Percentiles rank a stretch among this genome's conserved stretches.
These are phyloP conservation scores for Mollisia scopiformis DNA, from an alignment of 2,329 filamentous ascomycete species.

Conservation along the genomic window DNA sequence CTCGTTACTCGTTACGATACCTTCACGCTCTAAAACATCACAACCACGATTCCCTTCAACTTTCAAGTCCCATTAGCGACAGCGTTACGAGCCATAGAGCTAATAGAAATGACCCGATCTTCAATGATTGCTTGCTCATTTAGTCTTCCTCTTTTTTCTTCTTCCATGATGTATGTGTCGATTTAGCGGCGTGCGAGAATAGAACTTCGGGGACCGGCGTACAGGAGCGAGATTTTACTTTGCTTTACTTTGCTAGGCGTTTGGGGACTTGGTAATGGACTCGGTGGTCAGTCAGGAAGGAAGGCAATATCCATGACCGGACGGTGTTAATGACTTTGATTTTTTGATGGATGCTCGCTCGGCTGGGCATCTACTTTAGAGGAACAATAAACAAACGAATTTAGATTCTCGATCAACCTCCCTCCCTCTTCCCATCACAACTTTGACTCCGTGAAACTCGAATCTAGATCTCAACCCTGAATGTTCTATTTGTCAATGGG, in stretches of 20 bases:
- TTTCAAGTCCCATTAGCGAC: conserved; percentile 10
- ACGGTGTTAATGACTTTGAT: no score
- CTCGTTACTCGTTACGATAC: background rate
- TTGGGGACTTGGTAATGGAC: conserved; percentile 5
- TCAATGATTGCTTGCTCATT: no score
- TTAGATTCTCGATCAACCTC: no score
- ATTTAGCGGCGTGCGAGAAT: conserved; percentile 9
- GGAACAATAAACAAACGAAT: no score
- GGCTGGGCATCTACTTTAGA: no score
- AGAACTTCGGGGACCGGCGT: background rate
- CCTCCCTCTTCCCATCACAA: no score
- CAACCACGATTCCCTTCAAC: background rate
- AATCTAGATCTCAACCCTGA: no score
- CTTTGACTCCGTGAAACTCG: no score
- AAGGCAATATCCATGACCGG: background rate
- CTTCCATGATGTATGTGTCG: background rate
- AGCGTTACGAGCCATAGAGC: conserved; percentile 20
- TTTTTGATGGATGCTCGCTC: no score
- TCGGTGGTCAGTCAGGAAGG: background rate
- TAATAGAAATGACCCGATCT: conserved; percentile 14
- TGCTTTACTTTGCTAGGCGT: background rate
- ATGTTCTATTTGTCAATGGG: no score
- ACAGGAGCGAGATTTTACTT: background rate
- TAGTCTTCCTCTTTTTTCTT: background rate
- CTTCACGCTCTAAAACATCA: background rate